These are phyloP conservation scores for Diospyros lotus DNA, from an alignment of 148 eudicot genomes.

Conservation along the genomic window DNA sequence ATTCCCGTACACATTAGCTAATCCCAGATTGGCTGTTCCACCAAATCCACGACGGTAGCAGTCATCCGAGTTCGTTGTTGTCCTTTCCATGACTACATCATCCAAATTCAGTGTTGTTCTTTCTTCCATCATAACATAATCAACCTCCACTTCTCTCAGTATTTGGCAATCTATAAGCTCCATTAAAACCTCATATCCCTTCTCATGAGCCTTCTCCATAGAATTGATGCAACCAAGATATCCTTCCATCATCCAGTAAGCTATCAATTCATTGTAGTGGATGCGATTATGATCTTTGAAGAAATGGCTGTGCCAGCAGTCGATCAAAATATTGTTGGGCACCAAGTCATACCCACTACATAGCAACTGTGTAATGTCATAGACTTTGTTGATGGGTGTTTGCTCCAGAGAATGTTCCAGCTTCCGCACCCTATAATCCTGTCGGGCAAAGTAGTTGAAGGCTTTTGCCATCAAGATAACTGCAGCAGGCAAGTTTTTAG, in stretches of 20 bases:
- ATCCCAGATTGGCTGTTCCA: slow-evolving; percentile 19
- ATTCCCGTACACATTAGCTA: slow-evolving; percentile 17
- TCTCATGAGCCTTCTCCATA: slow-evolving; percentile 22
- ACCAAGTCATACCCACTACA: slow-evolving; percentile 11
- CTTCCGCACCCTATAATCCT: not conserved
- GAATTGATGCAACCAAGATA: slow-evolving; percentile 22
- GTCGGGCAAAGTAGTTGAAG: slow-evolving; percentile 2
- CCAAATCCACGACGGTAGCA: slow-evolving; percentile 2
- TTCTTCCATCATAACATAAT: slow-evolving; percentile 16
- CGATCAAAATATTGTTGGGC: slow-evolving; percentile 11
- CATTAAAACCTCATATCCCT: slow-evolving; percentile 26
- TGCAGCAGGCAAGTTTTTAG: slow-evolving; percentile 8
- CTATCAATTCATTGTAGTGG: slow-evolving; percentile 30
- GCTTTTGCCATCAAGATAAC: slow-evolving; percentile 20
- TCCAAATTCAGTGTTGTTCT: too few relatives aligned
- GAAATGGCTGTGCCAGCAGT: slow-evolving; percentile 13
- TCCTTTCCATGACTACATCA: too few relatives aligned
- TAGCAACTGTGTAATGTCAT: slow-evolving; percentile 9
- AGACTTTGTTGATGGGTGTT: not conserved
- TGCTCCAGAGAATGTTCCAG: slow-evolving; percentile 11
- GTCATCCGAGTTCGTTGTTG: not conserved
- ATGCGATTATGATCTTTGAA: slow-evolving; percentile 3
- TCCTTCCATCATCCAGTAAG: slow-evolving; percentile 44
- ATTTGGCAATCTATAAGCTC: slow-evolving; percentile 26
- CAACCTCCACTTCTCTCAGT: slow-evolving; percentile 24